A percentile compares a stretch with the other conserved stretches of the same genome.
Conservation (phyloP, 805 yeast species). For the Saitoella complicata region DNA sequence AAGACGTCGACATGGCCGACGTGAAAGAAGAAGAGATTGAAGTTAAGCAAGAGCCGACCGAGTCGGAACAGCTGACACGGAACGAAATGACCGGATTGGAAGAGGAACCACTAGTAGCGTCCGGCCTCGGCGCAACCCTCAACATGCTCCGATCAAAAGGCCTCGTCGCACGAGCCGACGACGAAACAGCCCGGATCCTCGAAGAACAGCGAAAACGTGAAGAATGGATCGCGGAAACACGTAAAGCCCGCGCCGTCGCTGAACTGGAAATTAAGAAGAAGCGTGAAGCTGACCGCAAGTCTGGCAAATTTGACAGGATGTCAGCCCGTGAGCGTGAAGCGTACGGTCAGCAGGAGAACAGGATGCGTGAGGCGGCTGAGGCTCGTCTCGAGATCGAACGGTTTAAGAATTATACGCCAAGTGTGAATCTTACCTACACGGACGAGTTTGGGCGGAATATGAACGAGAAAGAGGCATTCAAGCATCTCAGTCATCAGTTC, state of each 20-base stretch:
- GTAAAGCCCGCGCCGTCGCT: not conserved
- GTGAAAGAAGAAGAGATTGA: constrained; percentile 3
- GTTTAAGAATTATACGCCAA: constrained; percentile 28
- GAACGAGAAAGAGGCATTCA: constrained; percentile 56
- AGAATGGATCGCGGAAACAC: constrained; percentile 3
- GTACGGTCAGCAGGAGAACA: constrained; percentile 12
- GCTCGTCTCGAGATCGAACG: constrained; percentile 18
- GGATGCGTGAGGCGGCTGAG: constrained; percentile 17
- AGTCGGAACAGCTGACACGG: not conserved
- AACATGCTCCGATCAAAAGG: constrained; percentile 21
- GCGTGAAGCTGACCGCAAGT: constrained; percentile 13
- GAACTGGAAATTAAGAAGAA: constrained; percentile 11
- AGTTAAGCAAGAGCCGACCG: constrained; percentile 1
- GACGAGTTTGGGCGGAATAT: constrained; percentile 50
- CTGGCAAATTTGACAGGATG: constrained; percentile 15
- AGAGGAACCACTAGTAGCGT: constrained; percentile 13
- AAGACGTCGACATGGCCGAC: constrained; percentile 7
- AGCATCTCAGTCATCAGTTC: constrained; percentile 57
- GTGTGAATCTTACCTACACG: constrained; percentile 34
- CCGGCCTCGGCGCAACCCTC: constrained; percentile 26
- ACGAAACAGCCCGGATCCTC: constrained; percentile 10
- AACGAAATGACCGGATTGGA: constrained; percentile 8
- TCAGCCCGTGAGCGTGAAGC: constrained; percentile 19
- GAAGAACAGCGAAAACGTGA: constrained; percentile 2
- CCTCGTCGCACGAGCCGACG: constrained; percentile 13